Base-by-base conservation (phyloP, 805 yeast species). In the Candida michaelii region DNA sequence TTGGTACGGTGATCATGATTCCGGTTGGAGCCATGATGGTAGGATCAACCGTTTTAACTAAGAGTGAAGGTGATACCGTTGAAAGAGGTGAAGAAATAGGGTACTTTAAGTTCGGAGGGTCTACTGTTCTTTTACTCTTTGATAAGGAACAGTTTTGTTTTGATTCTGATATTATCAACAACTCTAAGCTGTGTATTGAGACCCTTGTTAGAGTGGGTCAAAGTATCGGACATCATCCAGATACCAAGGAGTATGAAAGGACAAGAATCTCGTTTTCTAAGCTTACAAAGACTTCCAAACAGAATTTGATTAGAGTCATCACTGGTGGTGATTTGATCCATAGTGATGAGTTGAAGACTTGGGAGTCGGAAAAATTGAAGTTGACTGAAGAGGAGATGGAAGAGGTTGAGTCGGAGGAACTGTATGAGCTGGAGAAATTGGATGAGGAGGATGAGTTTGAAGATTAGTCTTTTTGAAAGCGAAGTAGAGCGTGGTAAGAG, bases 21-120 rank as follows among this genome's bases (percentile, higher is more conserved):
- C 81, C 93, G 5, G 88, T 91, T 3, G 99, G 99, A 27, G 99
- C 99, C 0, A 91, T 93, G 98, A 89, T 91, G 97, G 99, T 91
- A 2, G 98, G 98, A 0, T 84, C 96, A 1, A 89, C 84, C 2
- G 76, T 89, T 0, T 60, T 91, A 21, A 82, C 91, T 0, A 83
- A 81, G 12, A 58, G 74, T 40, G 77, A 74, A 35, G 89, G 88
- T 2, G 80, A 80, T 33, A 29, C 40, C 0, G 71, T 91, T 3
- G 53, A 63, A 7, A 72, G 90, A 35, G 86, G 93, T 3, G 90
- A 86, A 32, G 98, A 91, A 54, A 63, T 91, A 19, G 99, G 99
- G 0, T 91, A 88, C 58, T 91, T 91, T 74, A 88, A 90, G 58
- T 91, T 91, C 66, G 99, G 99, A 11, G 99, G 99, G 0, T 86